These are phyloP conservation scores for Fusarium verticillioides DNA, from an alignment of 2,329 filamentous ascomycete species.

Conservation along the genomic window DNA sequence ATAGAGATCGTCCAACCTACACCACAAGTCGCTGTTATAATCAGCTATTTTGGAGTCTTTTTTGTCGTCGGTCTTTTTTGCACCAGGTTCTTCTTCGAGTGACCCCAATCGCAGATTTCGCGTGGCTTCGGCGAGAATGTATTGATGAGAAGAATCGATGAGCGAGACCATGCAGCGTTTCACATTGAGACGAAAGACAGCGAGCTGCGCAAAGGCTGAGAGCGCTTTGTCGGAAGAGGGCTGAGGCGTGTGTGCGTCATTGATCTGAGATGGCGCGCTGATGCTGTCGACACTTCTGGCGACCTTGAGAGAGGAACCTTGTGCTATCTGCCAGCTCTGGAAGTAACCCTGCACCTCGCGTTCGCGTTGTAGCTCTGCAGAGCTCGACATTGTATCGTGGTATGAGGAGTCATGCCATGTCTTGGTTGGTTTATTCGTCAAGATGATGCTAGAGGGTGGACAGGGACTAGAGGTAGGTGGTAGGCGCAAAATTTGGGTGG, in stretches of 20 bases:
- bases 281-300: slow-evolving; percentile 48
- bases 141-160: slow-evolving; percentile 58
- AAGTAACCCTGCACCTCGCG: slow-evolving; percentile 48
- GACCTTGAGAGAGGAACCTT: slow-evolving; percentile 48
- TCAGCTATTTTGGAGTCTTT: background rate
- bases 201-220: slow-evolving; percentile 62
- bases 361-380: slow-evolving; percentile 46
- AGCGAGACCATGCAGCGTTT: slow-evolving; percentile 62
- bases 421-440: slow-evolving; percentile 1
- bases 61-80: background rate
- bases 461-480: background rate
- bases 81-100: slow-evolving; percentile 30
- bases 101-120: slow-evolving; percentile 54
- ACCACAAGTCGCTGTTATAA: slow-evolving; percentile 48
- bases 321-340: slow-evolving; percentile 48
- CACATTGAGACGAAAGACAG: slow-evolving; percentile 58
- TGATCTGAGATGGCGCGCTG: slow-evolving; percentile 41
- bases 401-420: slow-evolving; percentile 19
- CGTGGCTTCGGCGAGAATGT: slow-evolving; percentile 64
- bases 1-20: slow-evolving; percentile 39
- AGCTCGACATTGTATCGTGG: slow-evolving; percentile 37
- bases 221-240: slow-evolving; percentile 53
- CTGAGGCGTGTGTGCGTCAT: slow-evolving; percentile 44
- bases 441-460: background rate
- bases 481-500: slow-evolving; percentile 10